Evolutionary conservation across 495 filamentous ascomycete genomes (phyloP).

Genomic region (Penicillium fimorum): DNA sequence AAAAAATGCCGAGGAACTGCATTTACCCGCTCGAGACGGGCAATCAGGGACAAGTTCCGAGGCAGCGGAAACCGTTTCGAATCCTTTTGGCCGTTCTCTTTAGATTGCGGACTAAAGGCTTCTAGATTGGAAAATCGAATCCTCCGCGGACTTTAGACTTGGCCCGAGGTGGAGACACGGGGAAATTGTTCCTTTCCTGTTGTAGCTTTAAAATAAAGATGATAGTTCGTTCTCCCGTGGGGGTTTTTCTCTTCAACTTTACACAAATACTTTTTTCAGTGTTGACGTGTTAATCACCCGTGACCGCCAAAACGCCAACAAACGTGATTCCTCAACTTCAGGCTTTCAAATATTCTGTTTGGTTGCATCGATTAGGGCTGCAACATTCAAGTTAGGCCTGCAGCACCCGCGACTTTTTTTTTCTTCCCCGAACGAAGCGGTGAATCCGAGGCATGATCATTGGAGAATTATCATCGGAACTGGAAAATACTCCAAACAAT

Average conservation of each 20-base stretch:
- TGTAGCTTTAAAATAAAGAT: background rate
- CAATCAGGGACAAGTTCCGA: conserved; percentile 4
- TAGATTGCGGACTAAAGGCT: background rate
- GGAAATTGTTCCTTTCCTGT: background rate
- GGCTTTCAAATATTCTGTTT: conserved; percentile 3
- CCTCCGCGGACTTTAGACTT: conserved; percentile 8
- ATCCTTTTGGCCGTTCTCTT: background rate
- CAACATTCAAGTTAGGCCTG: conserved; percentile 5
- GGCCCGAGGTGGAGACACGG: conserved; percentile 7
- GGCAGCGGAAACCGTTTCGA: conserved; percentile 7
- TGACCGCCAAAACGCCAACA: conserved; percentile 13
- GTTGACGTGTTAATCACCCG: conserved; percentile 18
- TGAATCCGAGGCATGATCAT: conserved; percentile 13
- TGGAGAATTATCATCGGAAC: conserved; percentile 12
- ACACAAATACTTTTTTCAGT: conserved; percentile 1
- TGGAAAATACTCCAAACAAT: conserved; percentile 13
- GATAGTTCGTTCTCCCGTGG: conserved; percentile 7
- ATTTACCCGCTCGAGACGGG: conserved; percentile 6
- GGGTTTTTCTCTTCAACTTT: background rate
- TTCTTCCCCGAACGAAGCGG: conserved; percentile 12
- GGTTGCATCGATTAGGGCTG: conserved; percentile 8
- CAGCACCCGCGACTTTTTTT: background rate
- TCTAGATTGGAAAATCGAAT: background rate
- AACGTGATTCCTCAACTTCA: conserved; percentile 5
- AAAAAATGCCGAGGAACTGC: conserved; percentile 9